Evolutionary conservation across 805 yeast genomes (phyloP), one percentile per base, ranked within the genome.

Genomic region (Jamesozyma jinghongensis): DNA sequence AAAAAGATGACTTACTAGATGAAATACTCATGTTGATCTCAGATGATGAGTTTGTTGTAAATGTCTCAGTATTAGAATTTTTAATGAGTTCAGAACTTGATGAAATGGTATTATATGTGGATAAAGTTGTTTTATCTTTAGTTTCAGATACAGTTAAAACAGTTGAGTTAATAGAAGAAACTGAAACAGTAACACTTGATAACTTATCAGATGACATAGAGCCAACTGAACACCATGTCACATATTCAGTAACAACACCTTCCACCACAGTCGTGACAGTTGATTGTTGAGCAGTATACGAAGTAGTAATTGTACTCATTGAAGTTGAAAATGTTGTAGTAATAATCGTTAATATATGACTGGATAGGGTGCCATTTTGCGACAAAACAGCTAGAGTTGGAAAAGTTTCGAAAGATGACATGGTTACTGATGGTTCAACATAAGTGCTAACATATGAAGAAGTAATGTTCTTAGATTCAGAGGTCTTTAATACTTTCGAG

Each of bases 191-290:
- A 22, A 17, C 3, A 22, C 13, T 22, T 34, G 30, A 7, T 19
- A 20, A 14, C 7, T 20, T 22, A 10, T 22, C 26, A 22, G 26
- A 22, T 2, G 16, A n/a, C 3, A 20, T 19, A 5, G 28, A 11
- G 13, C 28, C 32, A 19, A 60, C 44, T 32, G 71, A 70, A 49
- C 68, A 62, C 59, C 63, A 63, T 11, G 70, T 65, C 22, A 66
- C 59, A 43, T 54, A 62, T 7, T 35, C 41, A 8, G 65, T 56
- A 16, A 48, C 45, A 16, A 52, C 48, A 19, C 58, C 52, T 8
- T 56, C 46, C 5, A 51, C 36, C 1, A 61, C 56, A 3, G 46
- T 45, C 8, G 54, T 48, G 10, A 57, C 49, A 6, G 52, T 45
- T 25, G 48, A 40, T 19, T 38, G 19, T 10, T 27, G 27, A 8